These are phyloP conservation scores for Penicillium psychrosexuale DNA, from an alignment of 2,329 filamentous ascomycete species.

Conservation along the genomic window DNA sequence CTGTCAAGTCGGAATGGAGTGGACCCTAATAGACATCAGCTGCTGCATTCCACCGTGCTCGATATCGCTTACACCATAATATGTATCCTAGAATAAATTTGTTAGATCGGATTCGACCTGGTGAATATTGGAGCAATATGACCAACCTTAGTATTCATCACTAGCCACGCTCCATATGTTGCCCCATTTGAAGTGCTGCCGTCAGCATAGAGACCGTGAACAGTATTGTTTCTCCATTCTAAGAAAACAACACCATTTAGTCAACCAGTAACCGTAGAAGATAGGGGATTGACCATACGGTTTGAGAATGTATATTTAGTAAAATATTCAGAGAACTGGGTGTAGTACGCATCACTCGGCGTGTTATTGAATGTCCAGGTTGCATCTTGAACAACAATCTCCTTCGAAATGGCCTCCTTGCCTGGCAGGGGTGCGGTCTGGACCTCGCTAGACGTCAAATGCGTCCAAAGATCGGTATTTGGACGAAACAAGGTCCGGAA, in stretches of 20 bases:
- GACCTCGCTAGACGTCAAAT: constrained; percentile 57
- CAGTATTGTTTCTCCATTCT: constrained; percentile 56
- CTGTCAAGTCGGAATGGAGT: constrained; percentile 60
- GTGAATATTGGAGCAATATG: constrained; percentile 33
- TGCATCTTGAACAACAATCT: constrained; percentile 60
- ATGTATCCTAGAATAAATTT: constrained; percentile 22
- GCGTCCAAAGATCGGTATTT: constrained; percentile 59
- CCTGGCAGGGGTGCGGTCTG: constrained; percentile 55
- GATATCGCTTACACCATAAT: constrained; percentile 24
- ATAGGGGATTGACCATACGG: constrained; percentile 22
- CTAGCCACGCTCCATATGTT: constrained; percentile 60
- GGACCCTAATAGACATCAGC: constrained; percentile 46
- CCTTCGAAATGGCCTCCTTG: constrained; percentile 32
- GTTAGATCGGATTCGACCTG: neutral
- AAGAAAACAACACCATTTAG: neutral
- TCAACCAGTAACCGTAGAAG: neutral
- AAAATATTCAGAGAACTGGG: constrained; percentile 59
- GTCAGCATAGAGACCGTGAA: constrained; percentile 56
- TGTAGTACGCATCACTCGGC: constrained; percentile 54
- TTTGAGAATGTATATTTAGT: constrained; percentile 65
- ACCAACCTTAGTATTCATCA: constrained; percentile 63
- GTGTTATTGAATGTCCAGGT: constrained; percentile 60
- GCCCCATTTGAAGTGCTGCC: constrained; percentile 50
- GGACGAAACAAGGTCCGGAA: constrained; percentile 61
- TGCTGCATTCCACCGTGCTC: neutral